These are phyloP conservation scores for Selenicereus undatus DNA, from an alignment of 148 eudicot species.

Conservation along the genomic window DNA sequence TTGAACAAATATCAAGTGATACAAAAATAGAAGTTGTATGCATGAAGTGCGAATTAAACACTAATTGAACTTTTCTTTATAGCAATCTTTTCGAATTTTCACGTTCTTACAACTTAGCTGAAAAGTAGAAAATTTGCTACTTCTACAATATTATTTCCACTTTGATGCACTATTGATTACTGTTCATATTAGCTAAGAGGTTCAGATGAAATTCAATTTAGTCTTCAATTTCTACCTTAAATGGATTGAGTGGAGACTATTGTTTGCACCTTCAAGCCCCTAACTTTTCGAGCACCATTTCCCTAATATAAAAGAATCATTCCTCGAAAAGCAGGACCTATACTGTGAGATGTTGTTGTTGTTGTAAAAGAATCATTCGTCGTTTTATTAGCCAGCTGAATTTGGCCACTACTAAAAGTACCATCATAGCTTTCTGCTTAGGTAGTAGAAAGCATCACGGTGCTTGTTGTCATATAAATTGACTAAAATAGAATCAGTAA, in stretches of 20 bases:
- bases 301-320: not conserved
- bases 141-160: not conserved
- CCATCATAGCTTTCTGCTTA: no score
- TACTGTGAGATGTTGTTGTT: no score
- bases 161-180: not conserved
- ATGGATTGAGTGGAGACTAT: no score
- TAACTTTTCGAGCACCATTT: not conserved
- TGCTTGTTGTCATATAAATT: not conserved
- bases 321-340: not conserved
- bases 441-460: not conserved
- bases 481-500: not conserved
- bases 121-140: not conserved
- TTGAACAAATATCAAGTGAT: not conserved
- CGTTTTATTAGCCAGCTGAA: not conserved
- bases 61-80: not conserved
- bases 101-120: not conserved
- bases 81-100: not conserved
- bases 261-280: no score
- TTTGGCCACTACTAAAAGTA: not conserved
- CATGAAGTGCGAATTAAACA: not conserved
- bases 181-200: no score
- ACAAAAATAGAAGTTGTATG: not conserved
- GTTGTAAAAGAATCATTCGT: not conserved
- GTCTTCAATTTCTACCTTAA: no score
- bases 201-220: no score